These are phyloP conservation scores for Clitopilus hobsonii DNA, from an alignment of 768 basidiomycete genomes.

Conservation along the genomic window DNA sequence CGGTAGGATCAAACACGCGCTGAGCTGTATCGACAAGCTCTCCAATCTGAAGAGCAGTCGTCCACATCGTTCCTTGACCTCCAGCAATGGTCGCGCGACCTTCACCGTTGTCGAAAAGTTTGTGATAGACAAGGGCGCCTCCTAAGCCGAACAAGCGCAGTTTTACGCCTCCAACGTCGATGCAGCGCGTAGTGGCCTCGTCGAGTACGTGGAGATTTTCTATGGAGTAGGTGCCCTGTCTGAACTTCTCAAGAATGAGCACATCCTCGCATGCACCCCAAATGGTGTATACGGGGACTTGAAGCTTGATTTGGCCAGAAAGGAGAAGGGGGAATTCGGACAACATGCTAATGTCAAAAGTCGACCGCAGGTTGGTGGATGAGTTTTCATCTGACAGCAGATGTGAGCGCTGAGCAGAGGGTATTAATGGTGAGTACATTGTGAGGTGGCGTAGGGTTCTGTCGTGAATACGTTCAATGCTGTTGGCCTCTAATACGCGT, in stretches of 20 bases:
- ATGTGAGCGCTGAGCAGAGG: slow-evolving; percentile 74
- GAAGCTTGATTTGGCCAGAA: slow-evolving; percentile 84
- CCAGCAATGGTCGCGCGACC: slow-evolving; percentile 97
- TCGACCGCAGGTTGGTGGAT: slow-evolving; percentile 63
- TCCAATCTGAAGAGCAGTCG: slow-evolving; percentile 93
- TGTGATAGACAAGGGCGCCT: slow-evolving; percentile 91
- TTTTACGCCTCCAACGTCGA: slow-evolving; percentile 92
- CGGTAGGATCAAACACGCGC: slow-evolving; percentile 85
- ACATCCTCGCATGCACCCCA: slow-evolving; percentile 99
- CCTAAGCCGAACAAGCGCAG: slow-evolving; percentile 94
- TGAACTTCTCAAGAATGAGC: slow-evolving; percentile 86
- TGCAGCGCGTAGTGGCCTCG: slow-evolving; percentile 88
- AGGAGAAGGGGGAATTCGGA: slow-evolving; percentile 94
- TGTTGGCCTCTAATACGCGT: slow-evolving; percentile 54
- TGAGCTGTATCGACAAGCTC: slow-evolving; percentile 98
- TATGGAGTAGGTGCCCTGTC: slow-evolving; percentile 74
- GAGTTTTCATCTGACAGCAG: slow-evolving; percentile 72
- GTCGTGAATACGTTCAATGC: slow-evolving; percentile 89
- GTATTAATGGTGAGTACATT: slow-evolving; percentile 93
- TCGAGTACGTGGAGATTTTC: slow-evolving; percentile 91
- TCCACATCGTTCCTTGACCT: slow-evolving; percentile 98
- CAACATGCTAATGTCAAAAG: slow-evolving; percentile 71
- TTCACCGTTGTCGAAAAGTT: slow-evolving; percentile 92
- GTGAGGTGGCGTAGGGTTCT: slow-evolving; percentile 93
- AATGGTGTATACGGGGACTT: slow-evolving; percentile 92